These are phyloP conservation scores for Suaeda aralocaspica DNA, from an alignment of 148 eudicot species.

Conservation along the genomic window DNA sequence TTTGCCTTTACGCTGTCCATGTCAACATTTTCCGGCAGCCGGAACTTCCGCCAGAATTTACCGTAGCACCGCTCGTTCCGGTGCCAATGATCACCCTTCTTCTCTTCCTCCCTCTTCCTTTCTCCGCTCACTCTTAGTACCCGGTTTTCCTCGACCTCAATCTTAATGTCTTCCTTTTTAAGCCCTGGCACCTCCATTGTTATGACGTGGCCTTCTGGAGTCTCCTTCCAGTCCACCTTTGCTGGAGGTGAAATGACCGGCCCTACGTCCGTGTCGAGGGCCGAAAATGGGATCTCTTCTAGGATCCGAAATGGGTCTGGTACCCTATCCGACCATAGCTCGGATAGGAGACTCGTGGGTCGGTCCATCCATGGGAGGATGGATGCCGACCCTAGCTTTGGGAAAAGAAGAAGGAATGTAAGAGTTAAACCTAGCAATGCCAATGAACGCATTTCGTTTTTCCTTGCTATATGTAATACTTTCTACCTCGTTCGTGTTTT, in stretches of 20 bases:
- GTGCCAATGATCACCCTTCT: conserved; percentile 38
- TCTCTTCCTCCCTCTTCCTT: conserved; percentile 35
- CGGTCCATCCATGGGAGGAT: conserved; percentile 21
- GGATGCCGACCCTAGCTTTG: conserved; percentile 11
- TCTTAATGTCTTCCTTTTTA: conserved; percentile 36
- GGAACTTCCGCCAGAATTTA: conserved; percentile 33
- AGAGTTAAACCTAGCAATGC: neutral
- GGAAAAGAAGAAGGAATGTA: neutral
- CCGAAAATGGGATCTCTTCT: conserved; percentile 28
- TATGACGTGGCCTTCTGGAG: conserved; percentile 36
- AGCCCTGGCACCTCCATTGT: conserved; percentile 37
- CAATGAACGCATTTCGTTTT: neutral
- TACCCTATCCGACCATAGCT: conserved; percentile 24
- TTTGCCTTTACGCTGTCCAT: conserved; percentile 29
- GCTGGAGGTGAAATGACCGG: conserved; percentile 18
- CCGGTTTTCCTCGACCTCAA: conserved; percentile 39
- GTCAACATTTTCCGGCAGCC: conserved; percentile 36
- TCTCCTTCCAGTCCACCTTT: conserved; percentile 50
- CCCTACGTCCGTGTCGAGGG: conserved; percentile 13
- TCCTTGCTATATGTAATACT: too few relatives aligned
- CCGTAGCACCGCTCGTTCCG: conserved; percentile 31
- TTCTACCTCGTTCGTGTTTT: too few relatives aligned
- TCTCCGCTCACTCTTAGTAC: conserved; percentile 41
- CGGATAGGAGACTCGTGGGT: conserved; percentile 16
- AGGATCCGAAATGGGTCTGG: conserved; percentile 30